Conservation (phyloP, 257 asterid species). For the Solanum pennellii region DNA sequence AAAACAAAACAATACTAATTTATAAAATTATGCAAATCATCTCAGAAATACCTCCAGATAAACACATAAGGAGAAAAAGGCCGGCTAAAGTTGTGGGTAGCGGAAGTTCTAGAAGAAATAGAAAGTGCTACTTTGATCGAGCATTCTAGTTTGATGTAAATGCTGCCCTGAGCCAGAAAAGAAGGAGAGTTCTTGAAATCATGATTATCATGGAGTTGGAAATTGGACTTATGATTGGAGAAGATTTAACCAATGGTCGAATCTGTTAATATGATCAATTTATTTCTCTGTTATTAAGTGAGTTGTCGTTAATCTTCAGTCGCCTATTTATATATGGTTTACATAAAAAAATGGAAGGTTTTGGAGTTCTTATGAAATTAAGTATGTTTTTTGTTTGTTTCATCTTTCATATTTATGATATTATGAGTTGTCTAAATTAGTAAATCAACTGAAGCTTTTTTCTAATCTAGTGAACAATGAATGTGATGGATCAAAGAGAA, state of each 20-base stretch:
- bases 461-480: neutral
- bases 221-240: neutral
- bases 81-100: neutral
- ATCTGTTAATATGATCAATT: neutral
- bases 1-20: neutral
- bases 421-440: neutral
- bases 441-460: neutral
- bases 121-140: neutral
- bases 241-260: neutral
- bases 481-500: neutral
- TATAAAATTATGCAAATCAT: neutral
- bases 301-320: neutral
- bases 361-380: neutral
- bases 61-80: neutral
- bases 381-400: neutral
- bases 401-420: neutral
- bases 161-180: neutral
- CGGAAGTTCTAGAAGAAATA: neutral
- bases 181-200: neutral
- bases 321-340: neutral
- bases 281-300: neutral
- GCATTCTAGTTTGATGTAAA: neutral
- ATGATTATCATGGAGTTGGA: neutral
- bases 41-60: neutral
- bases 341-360: too few relatives aligned